Conservation (phyloP, 2,329 filamentous ascomycete genomes). For the Fusarium secorum region DNA sequence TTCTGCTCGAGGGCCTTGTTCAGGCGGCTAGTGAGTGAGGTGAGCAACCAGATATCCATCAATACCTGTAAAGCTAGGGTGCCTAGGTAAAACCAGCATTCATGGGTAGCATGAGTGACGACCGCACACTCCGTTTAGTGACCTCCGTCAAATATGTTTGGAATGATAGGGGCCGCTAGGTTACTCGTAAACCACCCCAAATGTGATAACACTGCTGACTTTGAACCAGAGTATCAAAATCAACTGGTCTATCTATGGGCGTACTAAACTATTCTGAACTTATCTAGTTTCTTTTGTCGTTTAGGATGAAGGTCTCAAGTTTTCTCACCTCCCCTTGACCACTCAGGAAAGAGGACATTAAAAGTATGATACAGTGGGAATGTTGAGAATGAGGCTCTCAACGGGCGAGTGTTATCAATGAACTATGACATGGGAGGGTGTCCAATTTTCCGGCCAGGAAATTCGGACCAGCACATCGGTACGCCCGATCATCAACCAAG, state of each 20-base stretch:
- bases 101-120: background rate
- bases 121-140: background rate
- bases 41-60: background rate
- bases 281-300: background rate
- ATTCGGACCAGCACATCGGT: slow-evolving; percentile 17
- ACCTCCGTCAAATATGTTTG: background rate
- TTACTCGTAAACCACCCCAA: background rate
- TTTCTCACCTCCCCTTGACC: background rate
- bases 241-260: background rate
- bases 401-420: background rate
- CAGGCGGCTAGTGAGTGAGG: background rate
- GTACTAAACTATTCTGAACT: background rate
- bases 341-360: background rate
- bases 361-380: background rate
- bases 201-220: background rate
- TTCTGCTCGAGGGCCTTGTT: background rate
- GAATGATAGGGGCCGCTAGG: background rate
- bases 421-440: background rate
- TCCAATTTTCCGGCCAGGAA: background rate
- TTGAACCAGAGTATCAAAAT: background rate
- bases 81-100: background rate
- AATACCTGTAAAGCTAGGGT: background rate
- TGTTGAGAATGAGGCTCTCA: background rate
- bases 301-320: background rate
- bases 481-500: slow-evolving; percentile 4